phyloP scores from a whole-genome alignment of 2,329 filamentous ascomycete genomes.

The Ceratocystis ficicola region DNA sequence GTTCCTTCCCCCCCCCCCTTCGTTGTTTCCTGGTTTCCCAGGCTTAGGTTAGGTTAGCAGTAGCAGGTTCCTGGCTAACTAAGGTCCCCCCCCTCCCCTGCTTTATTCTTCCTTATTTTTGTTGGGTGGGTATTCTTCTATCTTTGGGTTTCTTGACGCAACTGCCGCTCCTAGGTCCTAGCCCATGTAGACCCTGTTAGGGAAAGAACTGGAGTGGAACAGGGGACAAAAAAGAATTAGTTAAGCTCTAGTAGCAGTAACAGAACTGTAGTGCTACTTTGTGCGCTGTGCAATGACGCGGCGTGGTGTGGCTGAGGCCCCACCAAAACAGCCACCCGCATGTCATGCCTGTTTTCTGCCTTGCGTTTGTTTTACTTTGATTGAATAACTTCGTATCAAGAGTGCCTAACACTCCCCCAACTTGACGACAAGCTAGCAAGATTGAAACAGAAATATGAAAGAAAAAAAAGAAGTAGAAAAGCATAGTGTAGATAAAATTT shows the following conservation, averaged over 20 bases:
- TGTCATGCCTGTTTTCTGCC: background rate
- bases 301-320: conserved; percentile 3
- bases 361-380: background rate
- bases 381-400: too few relatives aligned
- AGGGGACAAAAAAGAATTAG: background rate
- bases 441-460: background rate
- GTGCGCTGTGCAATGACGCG: background rate
- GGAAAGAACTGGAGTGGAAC: background rate
- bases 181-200: background rate
- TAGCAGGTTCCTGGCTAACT: background rate
- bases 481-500: background rate
- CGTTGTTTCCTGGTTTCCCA: background rate
- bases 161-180: background rate
- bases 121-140: background rate
- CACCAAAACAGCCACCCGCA: background rate
- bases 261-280: too few relatives aligned
- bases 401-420: too few relatives aligned
- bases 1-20: background rate
- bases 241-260: background rate
- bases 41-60: too few relatives aligned
- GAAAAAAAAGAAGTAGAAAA: background rate
- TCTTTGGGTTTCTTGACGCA: background rate
- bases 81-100: background rate
- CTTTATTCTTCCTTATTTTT: background rate
- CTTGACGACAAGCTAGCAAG: too few relatives aligned